phyloP scores from a whole-genome alignment of 768 basidiomycete genomes.

The Trichaptum fuscoviolaceum region DNA sequence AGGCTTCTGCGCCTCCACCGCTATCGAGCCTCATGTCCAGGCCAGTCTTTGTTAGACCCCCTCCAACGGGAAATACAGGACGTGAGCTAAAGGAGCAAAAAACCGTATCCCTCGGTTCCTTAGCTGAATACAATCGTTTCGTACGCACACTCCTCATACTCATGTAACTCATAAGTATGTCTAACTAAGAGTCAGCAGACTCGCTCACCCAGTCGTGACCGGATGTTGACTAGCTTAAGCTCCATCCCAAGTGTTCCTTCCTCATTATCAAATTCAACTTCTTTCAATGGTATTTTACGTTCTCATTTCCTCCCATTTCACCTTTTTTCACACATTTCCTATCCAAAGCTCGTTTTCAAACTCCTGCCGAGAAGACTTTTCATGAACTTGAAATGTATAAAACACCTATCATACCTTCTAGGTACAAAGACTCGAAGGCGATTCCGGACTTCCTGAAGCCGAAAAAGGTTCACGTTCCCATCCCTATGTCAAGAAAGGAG shows the following conservation, averaged over 20 bases:
- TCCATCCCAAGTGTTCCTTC: neutral
- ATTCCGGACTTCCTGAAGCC: conserved; percentile 63
- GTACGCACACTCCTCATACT: conserved; percentile 33
- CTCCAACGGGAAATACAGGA: conserved; percentile 23
- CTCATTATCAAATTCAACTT: conserved; percentile 7
- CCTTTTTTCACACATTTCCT: conserved; percentile 3
- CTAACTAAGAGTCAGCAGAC: neutral
- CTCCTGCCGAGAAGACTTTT: conserved; percentile 60
- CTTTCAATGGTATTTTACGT: conserved; percentile 13
- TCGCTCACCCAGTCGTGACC: conserved; percentile 1
- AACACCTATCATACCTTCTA: conserved; percentile 71
- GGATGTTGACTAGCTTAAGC: conserved; percentile 1
- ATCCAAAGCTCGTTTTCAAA: conserved; percentile 28
- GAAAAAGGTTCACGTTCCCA: conserved; percentile 33
- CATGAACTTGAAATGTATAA: conserved; percentile 74
- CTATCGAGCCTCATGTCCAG: conserved; percentile 55
- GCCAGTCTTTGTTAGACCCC: conserved; percentile 66
- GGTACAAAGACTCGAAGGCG: conserved; percentile 36
- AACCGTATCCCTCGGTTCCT: conserved; percentile 51
- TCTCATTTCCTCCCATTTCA: conserved; percentile 5
- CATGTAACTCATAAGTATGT: neutral
- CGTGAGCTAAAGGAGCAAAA: conserved; percentile 20
- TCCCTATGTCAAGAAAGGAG: conserved; percentile 60
- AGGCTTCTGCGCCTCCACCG: conserved; percentile 66
- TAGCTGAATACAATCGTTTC: conserved; percentile 49